Evolutionary conservation across 148 eudicot genomes (phyloP).

Genomic region (Pouteria glomerata): DNA sequence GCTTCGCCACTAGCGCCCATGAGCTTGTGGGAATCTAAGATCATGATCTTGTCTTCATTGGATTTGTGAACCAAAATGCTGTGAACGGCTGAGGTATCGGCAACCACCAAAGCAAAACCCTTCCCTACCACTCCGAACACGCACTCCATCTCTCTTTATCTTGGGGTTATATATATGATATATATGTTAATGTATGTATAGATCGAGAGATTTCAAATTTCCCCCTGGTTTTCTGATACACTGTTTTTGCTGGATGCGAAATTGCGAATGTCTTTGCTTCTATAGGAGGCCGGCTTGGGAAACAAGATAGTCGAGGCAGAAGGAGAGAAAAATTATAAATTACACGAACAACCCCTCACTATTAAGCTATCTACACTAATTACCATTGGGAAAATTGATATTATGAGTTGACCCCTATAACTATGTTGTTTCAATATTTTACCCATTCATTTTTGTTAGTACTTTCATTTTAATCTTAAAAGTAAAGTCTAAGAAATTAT

Average conservation of each 20-base stretch:
- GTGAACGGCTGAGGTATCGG: conserved; percentile 74
- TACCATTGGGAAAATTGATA: background rate
- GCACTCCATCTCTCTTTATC: conserved; percentile 54
- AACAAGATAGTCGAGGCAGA: background rate
- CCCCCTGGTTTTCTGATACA: background rate
- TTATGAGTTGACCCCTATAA: background rate
- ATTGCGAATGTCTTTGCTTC: too few species aligned
- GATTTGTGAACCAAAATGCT: conserved; percentile 82
- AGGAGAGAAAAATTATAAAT: background rate
- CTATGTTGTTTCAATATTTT: background rate
- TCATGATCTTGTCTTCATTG: conserved; percentile 78
- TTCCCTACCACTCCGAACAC: conserved; percentile 77
- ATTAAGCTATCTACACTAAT: background rate
- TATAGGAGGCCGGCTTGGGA: background rate
- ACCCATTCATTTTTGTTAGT: background rate
- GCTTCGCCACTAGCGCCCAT: conserved; percentile 87
- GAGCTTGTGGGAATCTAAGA: conserved; percentile 86
- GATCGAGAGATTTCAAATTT: background rate
- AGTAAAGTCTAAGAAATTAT: background rate
- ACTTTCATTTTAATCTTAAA: background rate
- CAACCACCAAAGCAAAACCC: conserved; percentile 71
- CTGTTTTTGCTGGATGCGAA: too few species aligned
- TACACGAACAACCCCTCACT: background rate
- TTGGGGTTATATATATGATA: conserved; percentile 9
- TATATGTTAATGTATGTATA: background rate